Percentiles rank a stretch among this genome's conserved stretches.
These are phyloP conservation scores for Citrus trifoliata DNA, from an alignment of 345 rosid species.

Conservation along the genomic window DNA sequence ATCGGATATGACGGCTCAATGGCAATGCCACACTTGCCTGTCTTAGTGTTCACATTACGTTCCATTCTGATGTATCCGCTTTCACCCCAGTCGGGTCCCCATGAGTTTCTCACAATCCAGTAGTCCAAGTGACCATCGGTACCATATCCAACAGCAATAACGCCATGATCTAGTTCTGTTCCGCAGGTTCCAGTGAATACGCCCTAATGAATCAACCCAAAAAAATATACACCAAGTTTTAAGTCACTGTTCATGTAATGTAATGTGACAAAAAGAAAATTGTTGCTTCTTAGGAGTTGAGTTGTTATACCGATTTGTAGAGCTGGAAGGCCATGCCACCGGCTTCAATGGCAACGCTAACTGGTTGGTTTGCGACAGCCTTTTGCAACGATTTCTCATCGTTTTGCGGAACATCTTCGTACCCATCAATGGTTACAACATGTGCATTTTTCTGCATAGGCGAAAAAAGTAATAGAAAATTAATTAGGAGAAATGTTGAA, in stretches of 20 bases:
- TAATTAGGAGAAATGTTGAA: background rate
- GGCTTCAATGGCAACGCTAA: conserved; percentile 74
- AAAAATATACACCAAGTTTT: background rate
- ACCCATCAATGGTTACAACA: conserved; percentile 68
- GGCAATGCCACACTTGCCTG: conserved; percentile 87
- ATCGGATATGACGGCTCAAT: conserved; percentile 72
- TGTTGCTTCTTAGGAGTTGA: too few relatives aligned
- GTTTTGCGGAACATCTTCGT: conserved; percentile 62
- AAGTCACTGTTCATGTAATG: background rate
- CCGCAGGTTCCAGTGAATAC: conserved; percentile 55
- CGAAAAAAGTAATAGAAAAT: background rate
- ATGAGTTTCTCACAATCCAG: conserved; percentile 70
- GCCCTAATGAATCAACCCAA: conserved; percentile 35
- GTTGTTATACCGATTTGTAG: conserved; percentile 41
- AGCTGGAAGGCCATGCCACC: conserved; percentile 63
- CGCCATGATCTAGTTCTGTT: conserved; percentile 59
- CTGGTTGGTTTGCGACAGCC: conserved; percentile 76
- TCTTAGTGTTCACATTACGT: conserved; percentile 31
- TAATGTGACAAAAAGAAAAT: background rate
- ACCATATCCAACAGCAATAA: conserved; percentile 61
- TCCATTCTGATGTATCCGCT: conserved; percentile 70
- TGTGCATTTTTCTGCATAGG: conserved; percentile 53
- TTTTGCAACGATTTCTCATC: conserved; percentile 61
- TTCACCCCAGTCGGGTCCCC: conserved; percentile 91
- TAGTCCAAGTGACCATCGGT: conserved; percentile 47